Evolutionary conservation across 2,329 filamentous ascomycete genomes (phyloP).

Genomic region (Calonectria fujianensis): DNA sequence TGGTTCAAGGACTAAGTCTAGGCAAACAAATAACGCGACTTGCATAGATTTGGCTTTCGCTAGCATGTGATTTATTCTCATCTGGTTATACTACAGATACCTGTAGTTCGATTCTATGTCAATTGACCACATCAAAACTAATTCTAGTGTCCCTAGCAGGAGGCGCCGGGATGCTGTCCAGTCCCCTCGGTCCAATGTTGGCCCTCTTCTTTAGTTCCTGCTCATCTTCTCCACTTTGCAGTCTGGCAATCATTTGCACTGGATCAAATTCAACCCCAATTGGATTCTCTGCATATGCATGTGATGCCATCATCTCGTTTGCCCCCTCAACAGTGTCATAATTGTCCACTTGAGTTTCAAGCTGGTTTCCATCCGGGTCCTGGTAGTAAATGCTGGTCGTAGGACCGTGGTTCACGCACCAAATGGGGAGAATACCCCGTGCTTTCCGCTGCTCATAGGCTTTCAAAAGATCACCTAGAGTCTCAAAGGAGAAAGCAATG

Average conservation of each 20-base stretch:
- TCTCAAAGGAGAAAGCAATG: constrained; percentile 26
- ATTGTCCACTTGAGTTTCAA: constrained; percentile 43
- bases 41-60: not conserved
- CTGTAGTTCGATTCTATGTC: not conserved
- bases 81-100: not conserved
- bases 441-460: constrained; percentile 19
- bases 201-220: constrained; percentile 6
- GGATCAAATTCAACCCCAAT: constrained; percentile 39
- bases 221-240: constrained; percentile 7
- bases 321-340: constrained; percentile 38
- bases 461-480: not conserved
- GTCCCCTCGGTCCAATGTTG: constrained; percentile 26
- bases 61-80: not conserved
- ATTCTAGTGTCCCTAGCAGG: constrained; percentile 18
- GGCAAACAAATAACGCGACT: not conserved
- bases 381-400: constrained; percentile 43
- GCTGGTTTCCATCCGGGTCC: constrained; percentile 39
- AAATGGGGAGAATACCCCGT: constrained; percentile 28
- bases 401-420: constrained; percentile 43
- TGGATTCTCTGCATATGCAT: constrained; percentile 32
- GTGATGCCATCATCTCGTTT: constrained; percentile 28
- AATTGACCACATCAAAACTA: constrained; percentile 4
- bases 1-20: not conserved
- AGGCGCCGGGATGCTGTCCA: constrained; percentile 10
- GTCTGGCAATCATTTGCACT: not conserved